A percentile compares a stretch with the other conserved stretches of the same genome.
These are phyloP conservation scores for Paragyromitra xinjiangensis DNA, from an alignment of 495 filamentous ascomycete genomes.

Conservation along the genomic window DNA sequence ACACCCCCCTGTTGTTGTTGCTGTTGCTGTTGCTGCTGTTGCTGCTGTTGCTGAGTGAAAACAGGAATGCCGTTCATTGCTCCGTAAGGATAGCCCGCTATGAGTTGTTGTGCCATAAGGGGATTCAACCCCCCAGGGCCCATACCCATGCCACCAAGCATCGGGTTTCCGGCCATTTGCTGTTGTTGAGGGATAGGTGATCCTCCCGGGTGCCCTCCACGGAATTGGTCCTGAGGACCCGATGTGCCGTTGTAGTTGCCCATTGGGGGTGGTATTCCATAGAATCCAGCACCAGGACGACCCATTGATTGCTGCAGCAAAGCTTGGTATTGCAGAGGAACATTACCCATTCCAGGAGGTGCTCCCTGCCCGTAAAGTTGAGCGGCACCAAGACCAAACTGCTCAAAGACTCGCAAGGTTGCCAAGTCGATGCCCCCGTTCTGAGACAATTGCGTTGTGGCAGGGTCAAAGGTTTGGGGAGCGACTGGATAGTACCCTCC, in stretches of 20 bases:
- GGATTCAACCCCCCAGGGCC: conserved; percentile 54
- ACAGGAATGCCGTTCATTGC: conserved; percentile 56
- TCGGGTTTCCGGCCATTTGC: conserved; percentile 53
- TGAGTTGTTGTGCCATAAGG: conserved; percentile 54
- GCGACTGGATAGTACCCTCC: conserved; percentile 42
- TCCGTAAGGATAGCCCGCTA: conserved; percentile 55
- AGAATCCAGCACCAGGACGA: conserved; percentile 53
- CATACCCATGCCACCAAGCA: conserved; percentile 53
- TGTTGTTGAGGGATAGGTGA: conserved; percentile 52
- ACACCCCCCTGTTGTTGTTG: conserved; percentile 48
- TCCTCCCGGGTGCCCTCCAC: conserved; percentile 51
- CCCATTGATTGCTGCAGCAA: conserved; percentile 56
- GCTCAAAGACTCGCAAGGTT: conserved; percentile 55
- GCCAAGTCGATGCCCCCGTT: conserved; percentile 49
- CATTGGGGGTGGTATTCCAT: conserved; percentile 52
- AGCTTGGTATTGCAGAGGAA: conserved; percentile 56
- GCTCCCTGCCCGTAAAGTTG: conserved; percentile 45
- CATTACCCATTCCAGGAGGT: conserved; percentile 47
- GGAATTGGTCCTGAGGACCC: conserved; percentile 53
- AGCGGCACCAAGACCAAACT: conserved; percentile 47
- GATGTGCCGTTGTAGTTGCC: conserved; percentile 47
- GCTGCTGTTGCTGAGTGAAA: conserved; percentile 54
- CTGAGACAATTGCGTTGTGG: conserved; percentile 48
- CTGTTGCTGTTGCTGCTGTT: conserved; percentile 50
- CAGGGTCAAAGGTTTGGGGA: conserved; percentile 51